A percentile compares a stretch with the other conserved stretches of the same genome.
phyloP scores from a whole-genome alignment of 345 rosid genomes.

The Chamaenerion angustifolium region DNA sequence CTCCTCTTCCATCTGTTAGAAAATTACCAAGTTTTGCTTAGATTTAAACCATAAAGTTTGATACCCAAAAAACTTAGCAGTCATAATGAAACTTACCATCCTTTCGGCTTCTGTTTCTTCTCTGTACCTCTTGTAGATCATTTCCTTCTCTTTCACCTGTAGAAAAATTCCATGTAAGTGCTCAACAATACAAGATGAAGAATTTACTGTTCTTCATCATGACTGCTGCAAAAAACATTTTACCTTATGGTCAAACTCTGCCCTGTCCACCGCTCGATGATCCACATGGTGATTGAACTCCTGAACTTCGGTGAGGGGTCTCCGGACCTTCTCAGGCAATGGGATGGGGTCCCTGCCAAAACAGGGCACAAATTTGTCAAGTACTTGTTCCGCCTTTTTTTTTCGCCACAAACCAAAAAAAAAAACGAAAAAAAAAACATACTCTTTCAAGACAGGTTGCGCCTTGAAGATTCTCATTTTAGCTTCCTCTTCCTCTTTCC shows the following conservation, averaged over 20 bases:
- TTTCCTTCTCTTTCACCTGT: conserved; percentile 88
- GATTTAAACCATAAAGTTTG: background rate
- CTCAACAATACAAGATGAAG: background rate
- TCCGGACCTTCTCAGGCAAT: conserved; percentile 77
- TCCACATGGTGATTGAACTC: conserved; percentile 55
- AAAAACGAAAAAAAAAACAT: background rate
- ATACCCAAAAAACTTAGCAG: background rate
- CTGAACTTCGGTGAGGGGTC: conserved; percentile 74
- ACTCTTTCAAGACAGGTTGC: conserved; percentile 70
- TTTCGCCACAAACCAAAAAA: no score
- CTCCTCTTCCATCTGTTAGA: conserved; percentile 74
- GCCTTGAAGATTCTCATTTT: conserved; percentile 67
- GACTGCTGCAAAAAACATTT: conserved; percentile 1
- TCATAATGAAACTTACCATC: conserved; percentile 43
- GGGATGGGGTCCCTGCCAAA: conserved; percentile 74
- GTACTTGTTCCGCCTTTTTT: background rate
- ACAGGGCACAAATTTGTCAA: background rate
- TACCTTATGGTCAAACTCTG: conserved; percentile 87
- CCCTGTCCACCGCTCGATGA: conserved; percentile 63
- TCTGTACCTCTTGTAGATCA: conserved; percentile 72
- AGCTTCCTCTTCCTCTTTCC: conserved; percentile 62
- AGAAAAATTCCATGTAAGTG: conserved; percentile 1
- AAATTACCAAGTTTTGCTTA: background rate
- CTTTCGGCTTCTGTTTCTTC: conserved; percentile 81
- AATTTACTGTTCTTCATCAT: background rate